Conservation (phyloP, 768 basidiomycete species). For the Boletus tylopilopsis region DNA sequence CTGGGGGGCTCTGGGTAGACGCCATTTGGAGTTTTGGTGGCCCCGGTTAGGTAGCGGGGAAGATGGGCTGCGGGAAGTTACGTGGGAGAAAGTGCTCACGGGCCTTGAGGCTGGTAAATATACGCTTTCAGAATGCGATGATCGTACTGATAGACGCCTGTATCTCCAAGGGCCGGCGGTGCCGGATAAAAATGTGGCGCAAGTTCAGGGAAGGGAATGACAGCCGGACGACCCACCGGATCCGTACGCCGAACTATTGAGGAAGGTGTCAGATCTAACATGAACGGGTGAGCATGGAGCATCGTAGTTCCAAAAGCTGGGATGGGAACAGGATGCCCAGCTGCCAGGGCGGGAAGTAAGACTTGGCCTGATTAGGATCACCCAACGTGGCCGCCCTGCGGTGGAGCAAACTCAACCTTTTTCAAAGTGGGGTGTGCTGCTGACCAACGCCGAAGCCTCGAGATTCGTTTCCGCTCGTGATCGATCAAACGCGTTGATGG, state of each 20-base stretch:
- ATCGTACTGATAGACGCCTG: constrained; percentile 13
- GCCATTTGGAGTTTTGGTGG: constrained; percentile 7
- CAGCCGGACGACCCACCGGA: no score
- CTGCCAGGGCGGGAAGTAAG: constrained; percentile 12
- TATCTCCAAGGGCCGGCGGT: not conserved
- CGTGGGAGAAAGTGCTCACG: not conserved
- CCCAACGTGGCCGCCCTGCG: constrained; percentile 13
- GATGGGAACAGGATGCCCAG: not conserved
- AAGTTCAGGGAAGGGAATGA: not conserved
- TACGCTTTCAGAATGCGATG: constrained; percentile 2
- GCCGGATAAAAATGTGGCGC: not conserved
- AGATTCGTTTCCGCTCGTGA: constrained; percentile 25
- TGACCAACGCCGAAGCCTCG: constrained; percentile 22
- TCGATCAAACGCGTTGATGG: constrained; percentile 11
- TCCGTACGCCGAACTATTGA: no score
- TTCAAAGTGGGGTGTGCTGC: not conserved
- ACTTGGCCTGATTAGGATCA: constrained; percentile 3
- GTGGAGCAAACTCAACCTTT: not conserved
- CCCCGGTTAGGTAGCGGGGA: not conserved
- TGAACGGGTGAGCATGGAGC: constrained; percentile 7
- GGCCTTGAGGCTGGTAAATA: constrained; percentile 18
- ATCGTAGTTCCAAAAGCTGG: not conserved
- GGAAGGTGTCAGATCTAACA: not conserved
- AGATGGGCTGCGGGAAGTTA: constrained; percentile 14
- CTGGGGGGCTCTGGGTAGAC: not conserved